Evolutionary conservation across 163 green algal genomes (phyloP), one percentile per base, ranked within the genome.

Genomic region (Volvox carteri): DNA sequence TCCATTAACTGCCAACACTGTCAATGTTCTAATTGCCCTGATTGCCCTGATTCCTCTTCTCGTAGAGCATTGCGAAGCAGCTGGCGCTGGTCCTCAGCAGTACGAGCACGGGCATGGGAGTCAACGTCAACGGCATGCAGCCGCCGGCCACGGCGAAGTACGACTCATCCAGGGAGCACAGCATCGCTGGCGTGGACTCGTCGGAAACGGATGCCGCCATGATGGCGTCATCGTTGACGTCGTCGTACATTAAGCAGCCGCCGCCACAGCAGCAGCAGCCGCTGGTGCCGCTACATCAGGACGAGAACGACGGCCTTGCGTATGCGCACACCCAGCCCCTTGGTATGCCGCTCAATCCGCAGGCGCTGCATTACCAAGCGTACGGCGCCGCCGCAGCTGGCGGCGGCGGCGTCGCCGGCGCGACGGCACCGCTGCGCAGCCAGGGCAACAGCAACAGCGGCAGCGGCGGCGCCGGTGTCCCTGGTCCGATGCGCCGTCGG

Each of bases 51-150:
- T n/a, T n/a, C n/a, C 25, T 39, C 83, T 25, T 23, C 77, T 39
- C 60, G 42, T 73, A 92, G 88, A 73, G 46, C 65, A 80, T 92
- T 8, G 89, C 89, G 33, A 92, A 88, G 58, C 89, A 92, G 48
- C 65, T 92, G 52, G 89, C 89, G 4, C 65, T 92, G 23, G 74
- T 92, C 0, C 89, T 92, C 37, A 87, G 68, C 78, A 84, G 50
- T 56, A 86, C 56, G 56, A 86, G 67, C 67, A 62, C 73, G 39
- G 67, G 48, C 54, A 80, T 90, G 52, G 78, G 78, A 18, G 50
- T 19, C 25, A 50, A 42, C 33, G 62, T 33, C 33, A 37, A 46
- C 44, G 81, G 79, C 0, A 42, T 77, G 79, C 79, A 77, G 54
- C 65, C 46, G 60, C 19, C 42, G 25, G 23, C 8, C 1, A 37